phyloP scores from a whole-genome alignment of 2,329 filamentous ascomycete genomes.

The Aspergillus sp. region DNA sequence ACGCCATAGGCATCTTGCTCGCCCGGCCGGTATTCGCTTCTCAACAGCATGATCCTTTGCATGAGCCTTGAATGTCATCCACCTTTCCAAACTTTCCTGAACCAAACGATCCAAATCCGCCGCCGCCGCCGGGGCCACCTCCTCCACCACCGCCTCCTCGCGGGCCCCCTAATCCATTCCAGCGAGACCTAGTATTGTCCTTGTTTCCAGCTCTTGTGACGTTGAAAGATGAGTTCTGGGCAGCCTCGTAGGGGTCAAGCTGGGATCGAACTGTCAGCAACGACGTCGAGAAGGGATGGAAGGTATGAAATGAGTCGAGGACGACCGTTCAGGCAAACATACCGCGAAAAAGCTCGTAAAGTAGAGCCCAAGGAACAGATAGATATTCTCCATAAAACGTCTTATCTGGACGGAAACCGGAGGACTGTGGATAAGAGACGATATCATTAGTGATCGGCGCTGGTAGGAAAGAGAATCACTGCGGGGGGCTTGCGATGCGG shows the following conservation, averaged over 20 bases:
- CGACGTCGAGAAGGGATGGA: background rate
- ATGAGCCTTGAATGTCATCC: conserved; percentile 49
- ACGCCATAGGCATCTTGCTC: background rate
- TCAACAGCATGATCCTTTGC: conserved; percentile 43
- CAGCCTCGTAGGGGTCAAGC: conserved; percentile 49
- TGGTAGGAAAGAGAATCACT: background rate
- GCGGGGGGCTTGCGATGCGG: background rate
- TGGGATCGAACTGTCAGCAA: conserved; percentile 23
- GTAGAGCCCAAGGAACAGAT: conserved; percentile 51
- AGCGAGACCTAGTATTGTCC: conserved; percentile 23
- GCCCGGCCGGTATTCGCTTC: background rate
- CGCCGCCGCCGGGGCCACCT: conserved; percentile 26
- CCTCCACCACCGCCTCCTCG: conserved; percentile 25
- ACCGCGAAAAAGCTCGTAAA: conserved; percentile 50
- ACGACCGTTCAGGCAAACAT: conserved; percentile 18
- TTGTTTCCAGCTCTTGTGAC: conserved; percentile 30
- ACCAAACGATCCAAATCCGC: conserved; percentile 29
- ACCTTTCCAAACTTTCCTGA: conserved; percentile 45
- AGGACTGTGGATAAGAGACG: conserved; percentile 32
- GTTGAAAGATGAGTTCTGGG: conserved; percentile 48
- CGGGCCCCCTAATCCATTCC: conserved; percentile 23
- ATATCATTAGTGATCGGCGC: conserved; percentile 4
- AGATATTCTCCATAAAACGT: conserved; percentile 43
- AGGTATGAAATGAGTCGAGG: background rate
- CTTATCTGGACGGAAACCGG: conserved; percentile 45